Percentiles rank a stretch among this genome's conserved stretches.
Conservation (phyloP, 192 early-diverging fungal species). For the Backusella liffmaniae region DNA sequence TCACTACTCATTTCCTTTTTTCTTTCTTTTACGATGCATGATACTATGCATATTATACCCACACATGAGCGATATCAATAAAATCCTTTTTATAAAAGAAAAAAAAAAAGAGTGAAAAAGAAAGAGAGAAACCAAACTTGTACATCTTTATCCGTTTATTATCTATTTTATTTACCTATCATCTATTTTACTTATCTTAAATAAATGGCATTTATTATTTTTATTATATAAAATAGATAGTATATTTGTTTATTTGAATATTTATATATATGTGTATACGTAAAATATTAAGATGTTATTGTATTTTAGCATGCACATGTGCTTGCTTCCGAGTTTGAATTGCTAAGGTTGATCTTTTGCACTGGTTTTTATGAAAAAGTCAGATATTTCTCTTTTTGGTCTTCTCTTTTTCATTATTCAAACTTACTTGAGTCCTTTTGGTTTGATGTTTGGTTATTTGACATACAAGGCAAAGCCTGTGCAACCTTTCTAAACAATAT, state of each 20-base stretch:
- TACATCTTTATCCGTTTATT: background rate
- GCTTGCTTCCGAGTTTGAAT: slow-evolving; percentile 28
- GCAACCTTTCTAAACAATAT: slow-evolving; percentile 97
- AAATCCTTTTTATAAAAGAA: background rate
- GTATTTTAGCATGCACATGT: slow-evolving; percentile 28
- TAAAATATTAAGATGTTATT: background rate
- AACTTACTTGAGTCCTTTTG: background rate
- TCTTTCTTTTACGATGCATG: background rate
- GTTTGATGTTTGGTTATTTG: slow-evolving; percentile 32
- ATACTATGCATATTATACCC: background rate
- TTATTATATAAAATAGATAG: background rate
- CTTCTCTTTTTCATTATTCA: background rate
- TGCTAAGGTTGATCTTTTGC: slow-evolving; percentile 37
- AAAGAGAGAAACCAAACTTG: background rate
- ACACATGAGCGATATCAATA: background rate
- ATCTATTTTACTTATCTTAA: background rate
- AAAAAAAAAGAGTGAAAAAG: background rate
- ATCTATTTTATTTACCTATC: background rate
- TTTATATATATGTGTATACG: background rate
- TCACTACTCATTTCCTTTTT: background rate
- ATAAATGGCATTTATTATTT: slow-evolving; percentile 4
- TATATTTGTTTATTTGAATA: background rate
- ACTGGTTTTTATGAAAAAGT: slow-evolving; percentile 10
- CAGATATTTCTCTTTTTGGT: background rate
- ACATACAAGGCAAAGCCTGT: slow-evolving; percentile 80